Base-by-base conservation (phyloP, 169 alveolate species). In the Eimeria zaria region DNA sequence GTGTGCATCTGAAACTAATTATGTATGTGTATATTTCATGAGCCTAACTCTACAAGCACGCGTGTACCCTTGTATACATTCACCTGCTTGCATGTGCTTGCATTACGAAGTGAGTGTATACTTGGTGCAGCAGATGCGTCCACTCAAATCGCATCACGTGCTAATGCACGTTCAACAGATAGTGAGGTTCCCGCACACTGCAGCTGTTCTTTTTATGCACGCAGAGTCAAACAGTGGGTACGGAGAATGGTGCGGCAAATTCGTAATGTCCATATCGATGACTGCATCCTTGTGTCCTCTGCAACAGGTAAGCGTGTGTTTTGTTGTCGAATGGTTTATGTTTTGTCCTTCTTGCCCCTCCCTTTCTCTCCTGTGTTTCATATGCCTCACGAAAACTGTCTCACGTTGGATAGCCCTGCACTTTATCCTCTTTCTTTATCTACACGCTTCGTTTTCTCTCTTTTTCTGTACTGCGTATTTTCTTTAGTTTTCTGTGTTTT, bases 171-270 rank as follows among this genome's bases (percentile, higher is more conserved):
- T 67, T 67, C n/a, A 67, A 33, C 48, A 67, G 20, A 48, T 33
- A 67, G 78, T 74, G 60, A 74, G 39, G 85, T 41, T 55, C 6
- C 39, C 33, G 55, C 12, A 11, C 85, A 36, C 48, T 27, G 8
- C 67, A 80, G 11, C 2, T 14, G 71, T 30, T 80, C 22, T 67
- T 36, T 62, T 44, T 89, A n/a, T n/a, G 60, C 12, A 48, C n/a
- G 20, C 96, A 95, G 96, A 44, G 95, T 96, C 39, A 89, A 89
- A 74, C 96, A 97, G 67, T 98, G 99, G 99, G 97, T 98, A 46
- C 97, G 98, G 33, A 97, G 98, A 53, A 95, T 98, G 97, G 98
- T 98, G 46, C 95, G 99, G 71, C 99, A 98, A 81, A 97, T 98
- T 89, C 97, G 98, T 46, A 98, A 98, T 76, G 97, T 98, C 30